Percentiles rank a stretch among this genome's conserved stretches.
Conservation (phyloP, 2,329 filamentous ascomycete species). For the Torrubiella hemipterigena region DNA sequence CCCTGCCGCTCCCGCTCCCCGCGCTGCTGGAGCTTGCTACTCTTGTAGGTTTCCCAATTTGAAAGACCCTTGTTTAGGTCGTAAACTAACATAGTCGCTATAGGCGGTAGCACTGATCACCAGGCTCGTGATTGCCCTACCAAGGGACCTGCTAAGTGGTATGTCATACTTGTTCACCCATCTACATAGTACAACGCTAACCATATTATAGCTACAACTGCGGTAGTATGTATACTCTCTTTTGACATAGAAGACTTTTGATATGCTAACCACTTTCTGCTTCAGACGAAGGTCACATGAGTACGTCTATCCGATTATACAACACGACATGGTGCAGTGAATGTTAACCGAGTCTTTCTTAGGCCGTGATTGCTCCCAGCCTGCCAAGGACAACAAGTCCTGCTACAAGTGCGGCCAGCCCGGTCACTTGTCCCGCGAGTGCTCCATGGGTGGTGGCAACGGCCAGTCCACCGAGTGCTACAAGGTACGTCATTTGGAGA, state of each 20-base stretch:
- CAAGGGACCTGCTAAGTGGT: constrained; percentile 75
- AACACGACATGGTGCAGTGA: no score
- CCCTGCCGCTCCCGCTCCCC: constrained; percentile 12
- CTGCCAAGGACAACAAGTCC: constrained; percentile 74
- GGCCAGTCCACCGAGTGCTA: constrained; percentile 65
- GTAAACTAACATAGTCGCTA: constrained; percentile 1
- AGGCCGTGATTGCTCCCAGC: constrained; percentile 85
- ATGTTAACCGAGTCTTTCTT: no score
- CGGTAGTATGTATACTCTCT: constrained; percentile 53
- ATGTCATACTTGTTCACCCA: constrained; percentile 20
- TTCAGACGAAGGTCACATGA: constrained; percentile 60
- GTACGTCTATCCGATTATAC: constrained; percentile 39
- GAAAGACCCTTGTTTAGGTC: background rate
- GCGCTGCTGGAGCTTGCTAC: constrained; percentile 35
- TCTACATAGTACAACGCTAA: constrained; percentile 10
- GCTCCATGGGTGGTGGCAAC: constrained; percentile 43
- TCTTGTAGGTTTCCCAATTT: constrained; percentile 28
- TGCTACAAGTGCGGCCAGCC: constrained; percentile 70
- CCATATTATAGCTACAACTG: constrained; percentile 62
- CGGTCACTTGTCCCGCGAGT: constrained; percentile 89
- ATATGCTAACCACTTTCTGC: constrained; percentile 13
- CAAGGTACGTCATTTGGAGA: constrained; percentile 44
- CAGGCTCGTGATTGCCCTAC: constrained; percentile 74
- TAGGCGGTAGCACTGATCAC: constrained; percentile 15
- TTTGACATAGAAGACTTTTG: background rate